A percentile compares a stretch with the other conserved stretches of the same genome.
These are phyloP conservation scores for Venturia carpophila DNA, from an alignment of 2,329 filamentous ascomycete species.

Conservation along the genomic window DNA sequence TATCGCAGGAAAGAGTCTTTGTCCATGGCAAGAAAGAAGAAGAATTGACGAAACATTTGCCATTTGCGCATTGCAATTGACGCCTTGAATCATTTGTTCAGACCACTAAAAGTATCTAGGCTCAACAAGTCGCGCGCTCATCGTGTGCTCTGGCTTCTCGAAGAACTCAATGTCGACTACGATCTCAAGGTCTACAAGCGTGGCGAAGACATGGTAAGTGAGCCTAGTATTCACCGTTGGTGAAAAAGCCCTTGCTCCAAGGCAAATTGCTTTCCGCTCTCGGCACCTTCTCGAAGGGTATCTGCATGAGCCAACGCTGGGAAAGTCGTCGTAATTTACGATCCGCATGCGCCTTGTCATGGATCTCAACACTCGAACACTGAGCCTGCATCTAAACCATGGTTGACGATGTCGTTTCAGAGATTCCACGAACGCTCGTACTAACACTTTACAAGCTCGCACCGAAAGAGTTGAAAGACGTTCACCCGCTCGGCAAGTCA, in stretches of 20 bases:
- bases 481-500: slow-evolving; percentile 83
- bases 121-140: slow-evolving; percentile 68
- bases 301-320: slow-evolving; percentile 66
- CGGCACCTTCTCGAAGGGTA: slow-evolving; percentile 58
- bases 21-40: too few species aligned
- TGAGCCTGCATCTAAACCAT: neutral
- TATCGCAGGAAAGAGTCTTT: too few species aligned
- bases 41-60: too few species aligned
- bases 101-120: neutral
- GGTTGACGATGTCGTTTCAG: neutral
- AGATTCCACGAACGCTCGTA: neutral
- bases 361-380: neutral
- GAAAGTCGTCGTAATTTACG: slow-evolving; percentile 44
- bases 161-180: slow-evolving; percentile 73
- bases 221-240: neutral
- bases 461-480: slow-evolving; percentile 63
- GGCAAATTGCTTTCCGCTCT: too few species aligned
- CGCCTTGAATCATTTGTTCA: neutral
- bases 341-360: neutral
- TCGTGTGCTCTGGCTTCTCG: slow-evolving; percentile 76
- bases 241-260: slow-evolving; percentile 34
- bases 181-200: slow-evolving; percentile 68
- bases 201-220: slow-evolving; percentile 10
- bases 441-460: slow-evolving; percentile 47
- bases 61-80: too few species aligned